Base-by-base conservation (phyloP, 768 basidiomycete genomes). In the Naematelia encephala region DNA sequence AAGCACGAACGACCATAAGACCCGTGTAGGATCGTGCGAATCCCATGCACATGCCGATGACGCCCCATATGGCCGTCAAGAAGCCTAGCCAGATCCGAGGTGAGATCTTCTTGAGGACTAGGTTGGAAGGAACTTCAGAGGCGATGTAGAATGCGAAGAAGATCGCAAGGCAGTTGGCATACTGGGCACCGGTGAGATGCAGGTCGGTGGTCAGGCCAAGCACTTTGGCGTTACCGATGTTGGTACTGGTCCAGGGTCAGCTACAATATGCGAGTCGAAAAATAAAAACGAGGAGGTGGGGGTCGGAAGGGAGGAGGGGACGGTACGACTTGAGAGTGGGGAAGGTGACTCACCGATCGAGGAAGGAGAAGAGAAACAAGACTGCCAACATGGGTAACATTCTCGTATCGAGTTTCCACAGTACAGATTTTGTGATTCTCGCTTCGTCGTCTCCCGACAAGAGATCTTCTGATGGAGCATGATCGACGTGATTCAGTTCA, bases 91-190 rank as follows among this genome's bases (percentile, higher is more conserved):
- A 72, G 12, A 63, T 54, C 5, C 63, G 51, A 3, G 64, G 64
- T 8, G 54, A 65, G 48, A 51, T 39, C 44, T 56, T 51, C 27
- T 57, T 69, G 66, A 72, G 56, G 25, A 69, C 23, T 16, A 68
- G 57, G 47, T 72, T 72, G 16, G 68, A 65, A 50, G 66, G 50
- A 21, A 61, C 61, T 54, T 69, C 69, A 27, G 53, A 54, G 25
- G 66, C 65, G 61, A 63, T 65, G 44, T 46, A 69, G 56, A 67
- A 65, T 16, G 65, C 70, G 43, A 69, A 72, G 54, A 72, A 72
- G 49, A 72, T 68, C 34, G 70, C 61, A 11, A 68, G 59, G 30
- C 55, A 68, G 34, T 54, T 26, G 4, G 56, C 34, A 46, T 72
- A 69, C 53, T 69, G 58, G 4, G 45, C 42, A 23, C 57, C 56